Base-by-base conservation (phyloP, 345 rosid species). In the Salix caprea region DNA sequence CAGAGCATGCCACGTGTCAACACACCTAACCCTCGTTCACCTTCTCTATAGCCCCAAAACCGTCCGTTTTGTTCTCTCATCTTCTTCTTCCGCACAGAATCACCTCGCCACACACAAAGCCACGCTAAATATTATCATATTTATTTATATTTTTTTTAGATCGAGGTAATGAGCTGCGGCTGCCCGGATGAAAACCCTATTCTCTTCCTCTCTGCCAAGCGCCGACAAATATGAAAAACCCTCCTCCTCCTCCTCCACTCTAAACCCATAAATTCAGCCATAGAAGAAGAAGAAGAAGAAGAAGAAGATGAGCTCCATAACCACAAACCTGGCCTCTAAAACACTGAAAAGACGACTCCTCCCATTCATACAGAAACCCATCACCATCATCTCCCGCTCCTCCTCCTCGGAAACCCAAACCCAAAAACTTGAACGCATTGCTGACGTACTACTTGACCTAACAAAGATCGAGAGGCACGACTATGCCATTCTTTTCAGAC, bases 371-470 rank as follows among this genome's bases (percentile, higher is more conserved):
- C 50, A 71, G 2, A 71, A 58, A 69, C 36, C 81, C 37, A 23
- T 79, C 32, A n/a, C 1, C 67, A 67, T 81, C 67, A 87, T 88
- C 30, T 69, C 68, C 19, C 77, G 86, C 56, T 85, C 74, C 28
- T 8, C 54, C 66, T 48, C 80, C 52, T 1, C 76, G 48, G 90
- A 85, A 65, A 7, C 85, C 26, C 86, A 88, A 15, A 85, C 93
- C 21, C 89, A 88, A 84, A 96, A 96, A 77, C 96, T 93, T 34
- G 98, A 93, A 75, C 92, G 96, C 13, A 89, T 96, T 69, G 90
- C 98, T 58, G 94, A 90, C 78, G 90, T 89, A 16, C 89, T 91
- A 19, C 89, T 90, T 61, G 87, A 83, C 67, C 91, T 95, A 10
- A 88, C 87, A n/a, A 84, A 88, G 73, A 87, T 93, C 58, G 96